Evolutionary conservation across 306 rosid genomes (phyloP).

Genomic region (Cicer judaicum): DNA sequence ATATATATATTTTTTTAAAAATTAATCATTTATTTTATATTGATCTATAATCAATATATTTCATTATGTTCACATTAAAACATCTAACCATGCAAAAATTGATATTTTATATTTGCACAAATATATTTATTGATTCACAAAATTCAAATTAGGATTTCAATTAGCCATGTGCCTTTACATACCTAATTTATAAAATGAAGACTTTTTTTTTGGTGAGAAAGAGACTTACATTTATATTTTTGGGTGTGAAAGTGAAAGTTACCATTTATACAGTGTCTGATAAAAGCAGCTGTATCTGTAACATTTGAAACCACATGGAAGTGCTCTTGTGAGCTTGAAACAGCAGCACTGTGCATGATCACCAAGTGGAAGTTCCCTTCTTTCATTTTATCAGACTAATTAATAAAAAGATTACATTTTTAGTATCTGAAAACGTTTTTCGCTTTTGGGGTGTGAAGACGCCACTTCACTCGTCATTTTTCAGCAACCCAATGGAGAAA

Average conservation of each 20-base stretch:
- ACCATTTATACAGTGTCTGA: slow-evolving; percentile 6
- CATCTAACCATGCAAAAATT: too few species aligned
- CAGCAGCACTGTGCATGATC: slow-evolving; percentile 41
- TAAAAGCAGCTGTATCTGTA: neutral
- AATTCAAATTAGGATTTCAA: too few species aligned
- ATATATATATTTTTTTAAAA: too few species aligned
- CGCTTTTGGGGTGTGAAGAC: slow-evolving; percentile 12
- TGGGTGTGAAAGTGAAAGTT: neutral
- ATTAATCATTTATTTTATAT: too few species aligned
- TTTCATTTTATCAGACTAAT: slow-evolving; percentile 1
- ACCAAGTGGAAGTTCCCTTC: slow-evolving; percentile 28
- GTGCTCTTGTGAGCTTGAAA: slow-evolving; percentile 8
- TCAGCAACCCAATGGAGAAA: slow-evolving; percentile 46
- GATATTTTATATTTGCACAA: too few species aligned
- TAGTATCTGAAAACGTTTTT: slow-evolving; percentile 23
- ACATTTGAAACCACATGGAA: slow-evolving; percentile 36
- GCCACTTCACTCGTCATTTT: slow-evolving; percentile 29
- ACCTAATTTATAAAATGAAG: too few species aligned
- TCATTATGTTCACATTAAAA: too few species aligned
- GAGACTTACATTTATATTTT: too few species aligned
- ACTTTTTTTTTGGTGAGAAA: too few species aligned
- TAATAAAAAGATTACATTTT: slow-evolving; percentile 6
- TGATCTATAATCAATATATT: too few species aligned
- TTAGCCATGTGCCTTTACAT: too few species aligned
- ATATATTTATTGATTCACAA: too few species aligned